Evolutionary conservation across 1,139 yeast genomes (phyloP).

Genomic region (Insectozyma bohioensis): DNA sequence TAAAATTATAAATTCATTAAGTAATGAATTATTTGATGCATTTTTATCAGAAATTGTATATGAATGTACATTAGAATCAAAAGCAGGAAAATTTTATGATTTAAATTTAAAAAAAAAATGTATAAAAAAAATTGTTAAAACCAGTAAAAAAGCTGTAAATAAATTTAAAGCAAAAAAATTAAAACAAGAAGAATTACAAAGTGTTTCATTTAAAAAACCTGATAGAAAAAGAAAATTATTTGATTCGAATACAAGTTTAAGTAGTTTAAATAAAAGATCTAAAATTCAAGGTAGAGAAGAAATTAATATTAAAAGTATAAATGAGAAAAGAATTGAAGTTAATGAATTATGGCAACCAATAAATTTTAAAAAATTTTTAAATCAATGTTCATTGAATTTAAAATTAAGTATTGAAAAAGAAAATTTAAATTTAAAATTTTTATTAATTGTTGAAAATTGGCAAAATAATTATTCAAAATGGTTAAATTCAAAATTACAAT

Average conservation of each 20-base stretch:
- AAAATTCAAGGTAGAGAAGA: too few relatives aligned
- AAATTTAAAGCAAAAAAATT: slow-evolving; percentile 26
- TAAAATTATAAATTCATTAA: slow-evolving; percentile 33
- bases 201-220: slow-evolving; percentile 28
- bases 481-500: slow-evolving; percentile 41
- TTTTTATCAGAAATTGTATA: slow-evolving; percentile 58
- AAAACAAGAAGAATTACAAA: slow-evolving; percentile 45
- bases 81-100: slow-evolving; percentile 36
- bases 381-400: slow-evolving; percentile 23
- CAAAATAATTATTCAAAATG: slow-evolving; percentile 41
- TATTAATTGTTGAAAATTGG: slow-evolving; percentile 50
- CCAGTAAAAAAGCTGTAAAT: slow-evolving; percentile 25
- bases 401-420: slow-evolving; percentile 21
- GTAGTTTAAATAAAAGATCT: slow-evolving; percentile 11
- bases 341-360: slow-evolving; percentile 44
- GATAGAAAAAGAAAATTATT: slow-evolving; percentile 21
- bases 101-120: slow-evolving; percentile 23
- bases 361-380: slow-evolving; percentile 26
- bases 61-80: slow-evolving; percentile 37
- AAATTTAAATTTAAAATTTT: slow-evolving; percentile 26
- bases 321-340: slow-evolving; percentile 30
- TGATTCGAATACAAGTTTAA: slow-evolving; percentile 4
- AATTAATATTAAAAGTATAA: slow-evolving; percentile 14
- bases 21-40: slow-evolving; percentile 54
- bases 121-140: slow-evolving; percentile 22